phyloP scores from a whole-genome alignment of 768 basidiomycete genomes.

The Chalciporus piperatus region DNA sequence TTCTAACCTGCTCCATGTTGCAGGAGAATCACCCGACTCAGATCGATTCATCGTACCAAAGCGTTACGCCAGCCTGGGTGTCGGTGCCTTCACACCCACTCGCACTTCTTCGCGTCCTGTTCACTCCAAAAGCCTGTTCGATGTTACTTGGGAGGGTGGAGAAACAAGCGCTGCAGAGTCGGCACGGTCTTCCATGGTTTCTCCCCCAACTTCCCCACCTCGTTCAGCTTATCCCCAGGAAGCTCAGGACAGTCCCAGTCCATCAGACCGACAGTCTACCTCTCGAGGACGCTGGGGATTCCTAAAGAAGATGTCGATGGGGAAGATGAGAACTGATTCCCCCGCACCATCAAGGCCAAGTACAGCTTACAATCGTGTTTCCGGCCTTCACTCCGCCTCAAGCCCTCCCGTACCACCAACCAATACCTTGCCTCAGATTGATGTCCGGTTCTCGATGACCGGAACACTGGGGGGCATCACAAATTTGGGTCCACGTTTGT shows the following conservation, averaged over 20 bases:
- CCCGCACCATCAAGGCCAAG: constrained; percentile 40
- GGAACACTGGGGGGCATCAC: constrained; percentile 56
- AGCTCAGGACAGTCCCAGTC: constrained; percentile 15
- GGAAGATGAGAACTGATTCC: constrained; percentile 75
- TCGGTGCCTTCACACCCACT: constrained; percentile 35
- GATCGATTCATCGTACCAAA: constrained; percentile 41
- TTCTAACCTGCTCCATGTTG: constrained; percentile 54
- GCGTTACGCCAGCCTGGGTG: constrained; percentile 70
- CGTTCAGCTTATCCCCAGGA: constrained; percentile 15
- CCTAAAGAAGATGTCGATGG: constrained; percentile 98
- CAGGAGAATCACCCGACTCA: constrained; percentile 30
- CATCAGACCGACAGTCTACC: constrained; percentile 22
- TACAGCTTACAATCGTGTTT: constrained; percentile 26
- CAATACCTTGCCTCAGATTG: constrained; percentile 56
- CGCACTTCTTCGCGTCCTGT: constrained; percentile 36
- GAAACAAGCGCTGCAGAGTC: constrained; percentile 13
- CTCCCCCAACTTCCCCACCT: constrained; percentile 30
- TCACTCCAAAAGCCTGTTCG: constrained; percentile 48
- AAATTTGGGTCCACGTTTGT: constrained; percentile 31
- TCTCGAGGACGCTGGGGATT: constrained; percentile 83
- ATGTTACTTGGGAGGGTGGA: constrained; percentile 40
- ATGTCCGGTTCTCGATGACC: constrained; percentile 70
- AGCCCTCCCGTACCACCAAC: constrained; percentile 32
- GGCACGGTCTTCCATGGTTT: constrained; percentile 23
- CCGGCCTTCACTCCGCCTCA: constrained; percentile 19